phyloP scores from a whole-genome alignment of 2,329 filamentous ascomycete species.

The Diaporthe sp. region DNA sequence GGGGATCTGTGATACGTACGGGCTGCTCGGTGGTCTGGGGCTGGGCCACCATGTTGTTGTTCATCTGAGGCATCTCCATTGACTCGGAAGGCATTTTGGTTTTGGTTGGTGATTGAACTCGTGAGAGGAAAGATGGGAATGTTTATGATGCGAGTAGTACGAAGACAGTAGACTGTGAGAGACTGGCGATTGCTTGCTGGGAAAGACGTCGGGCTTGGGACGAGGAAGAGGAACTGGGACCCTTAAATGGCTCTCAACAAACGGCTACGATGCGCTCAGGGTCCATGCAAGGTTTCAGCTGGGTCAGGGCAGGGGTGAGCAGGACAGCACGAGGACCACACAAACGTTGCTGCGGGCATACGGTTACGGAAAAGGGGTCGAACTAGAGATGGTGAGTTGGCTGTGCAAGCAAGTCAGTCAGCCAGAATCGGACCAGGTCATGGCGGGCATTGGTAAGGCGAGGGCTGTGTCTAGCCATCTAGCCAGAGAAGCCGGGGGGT shows the following conservation, averaged over 20 bases:
- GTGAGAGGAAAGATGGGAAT: not conserved
- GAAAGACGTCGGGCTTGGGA: not conserved
- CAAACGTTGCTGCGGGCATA: not conserved
- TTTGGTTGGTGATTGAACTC: not conserved
- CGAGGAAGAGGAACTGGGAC: not conserved
- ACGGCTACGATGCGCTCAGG: constrained; percentile 22
- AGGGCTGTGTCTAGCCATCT: constrained; percentile 25
- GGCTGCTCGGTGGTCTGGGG: constrained; percentile 45
- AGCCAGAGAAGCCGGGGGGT: constrained; percentile 15
- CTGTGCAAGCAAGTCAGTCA: constrained; percentile 15
- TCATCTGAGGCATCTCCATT: constrained; percentile 41
- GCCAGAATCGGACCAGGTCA: constrained; percentile 13
- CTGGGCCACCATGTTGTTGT: constrained; percentile 42
- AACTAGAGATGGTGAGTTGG: constrained; percentile 24
- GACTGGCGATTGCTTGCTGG: constrained; percentile 1
- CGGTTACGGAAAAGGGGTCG: constrained; percentile 28
- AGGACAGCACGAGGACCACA: too few species aligned
- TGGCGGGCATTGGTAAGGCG: not conserved
- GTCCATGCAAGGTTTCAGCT: constrained; percentile 36
- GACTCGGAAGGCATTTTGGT: constrained; percentile 40
- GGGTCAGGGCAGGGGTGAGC: constrained; percentile 15
- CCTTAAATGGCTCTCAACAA: constrained; percentile 29
- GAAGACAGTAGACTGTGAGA: not conserved
- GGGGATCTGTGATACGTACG: constrained; percentile 42
- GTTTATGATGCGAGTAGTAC: not conserved